phyloP scores from a whole-genome alignment of 169 alveolate species.

The Cryptosporidium canis region DNA sequence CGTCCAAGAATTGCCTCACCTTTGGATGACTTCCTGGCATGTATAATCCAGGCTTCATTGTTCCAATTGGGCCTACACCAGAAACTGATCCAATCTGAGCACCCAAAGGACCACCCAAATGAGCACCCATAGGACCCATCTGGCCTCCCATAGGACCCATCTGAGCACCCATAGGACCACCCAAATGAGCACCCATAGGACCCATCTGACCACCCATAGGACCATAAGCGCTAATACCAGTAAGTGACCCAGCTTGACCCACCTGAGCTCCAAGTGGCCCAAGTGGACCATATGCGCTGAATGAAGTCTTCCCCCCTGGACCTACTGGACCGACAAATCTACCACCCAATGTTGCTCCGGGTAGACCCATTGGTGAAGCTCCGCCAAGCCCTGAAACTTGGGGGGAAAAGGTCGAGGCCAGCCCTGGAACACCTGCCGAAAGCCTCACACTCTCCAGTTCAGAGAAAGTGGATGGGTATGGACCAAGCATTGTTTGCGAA shows the following conservation, averaged over 20 bases:
- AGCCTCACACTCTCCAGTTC: conserved; percentile 30
- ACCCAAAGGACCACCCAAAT: conserved; percentile 49
- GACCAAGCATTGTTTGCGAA: conserved; percentile 70
- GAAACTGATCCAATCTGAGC: not conserved
- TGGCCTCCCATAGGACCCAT: conserved; percentile 22
- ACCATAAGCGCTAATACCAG: not conserved
- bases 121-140: conserved; percentile 38
- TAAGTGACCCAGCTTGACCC: too few relatives aligned
- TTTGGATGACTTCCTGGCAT: conserved; percentile 73
- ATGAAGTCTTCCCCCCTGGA: not conserved
- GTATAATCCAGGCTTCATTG: conserved; percentile 36
- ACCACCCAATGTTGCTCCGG: not conserved
- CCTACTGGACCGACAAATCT: not conserved
- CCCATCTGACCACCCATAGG: not conserved
- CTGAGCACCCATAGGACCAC: conserved; percentile 36
- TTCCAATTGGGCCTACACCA: conserved; percentile 62
- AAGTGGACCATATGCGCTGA: not conserved
- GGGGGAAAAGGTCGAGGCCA: not conserved
- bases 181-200: conserved; percentile 29
- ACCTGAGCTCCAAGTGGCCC: not conserved
- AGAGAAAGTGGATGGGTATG: conserved; percentile 48
- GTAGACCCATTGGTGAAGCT: not conserved
- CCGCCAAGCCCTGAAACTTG: not conserved
- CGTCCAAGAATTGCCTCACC: conserved; percentile 56
- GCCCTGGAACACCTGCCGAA: conserved; percentile 42